Conservation (phyloP, 2,329 filamentous ascomycete genomes). For the Coniochaeta sp. region DNA sequence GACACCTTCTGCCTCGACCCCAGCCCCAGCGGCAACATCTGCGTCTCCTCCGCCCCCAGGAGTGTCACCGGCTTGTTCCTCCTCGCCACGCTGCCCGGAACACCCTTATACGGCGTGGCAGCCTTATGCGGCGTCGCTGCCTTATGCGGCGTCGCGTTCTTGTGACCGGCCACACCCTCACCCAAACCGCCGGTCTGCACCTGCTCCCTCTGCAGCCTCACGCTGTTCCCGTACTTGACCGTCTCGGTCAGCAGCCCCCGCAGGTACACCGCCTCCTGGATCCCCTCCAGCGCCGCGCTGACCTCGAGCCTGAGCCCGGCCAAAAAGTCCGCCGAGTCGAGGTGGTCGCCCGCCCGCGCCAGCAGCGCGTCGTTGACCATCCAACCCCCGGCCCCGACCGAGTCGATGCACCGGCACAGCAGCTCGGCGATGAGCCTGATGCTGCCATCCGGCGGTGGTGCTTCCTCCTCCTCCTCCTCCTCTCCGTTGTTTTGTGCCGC, state of each 20-base stretch:
- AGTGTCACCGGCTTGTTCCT: constrained; percentile 20
- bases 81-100: background rate
- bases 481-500: no score
- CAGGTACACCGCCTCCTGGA: constrained; percentile 61
- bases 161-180: no score
- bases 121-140: background rate
- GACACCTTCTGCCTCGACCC: constrained; percentile 48
- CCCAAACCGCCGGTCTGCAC: no score
- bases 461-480: constrained; percentile 33
- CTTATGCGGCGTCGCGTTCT: background rate
- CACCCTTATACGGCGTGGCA: constrained; percentile 20
- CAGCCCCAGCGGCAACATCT: constrained; percentile 64
- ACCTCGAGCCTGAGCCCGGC: constrained; percentile 61
- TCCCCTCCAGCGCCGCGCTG: constrained; percentile 62
- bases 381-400: constrained; percentile 69
- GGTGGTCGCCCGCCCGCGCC: constrained; percentile 31
- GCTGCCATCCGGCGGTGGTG: constrained; percentile 55
- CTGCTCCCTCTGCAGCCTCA: constrained; percentile 17
- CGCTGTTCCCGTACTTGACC: constrained; percentile 48
- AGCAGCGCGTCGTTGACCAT: constrained; percentile 53
- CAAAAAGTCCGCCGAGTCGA: constrained; percentile 57
- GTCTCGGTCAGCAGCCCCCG: constrained; percentile 59
- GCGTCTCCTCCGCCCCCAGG: constrained; percentile 31
- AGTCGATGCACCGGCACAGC: constrained; percentile 66
- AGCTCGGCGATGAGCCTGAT: constrained; percentile 66